Evolutionary conservation across 2,329 filamentous ascomycete species (phyloP).

Genomic region (Diaporthe australafricana): DNA sequence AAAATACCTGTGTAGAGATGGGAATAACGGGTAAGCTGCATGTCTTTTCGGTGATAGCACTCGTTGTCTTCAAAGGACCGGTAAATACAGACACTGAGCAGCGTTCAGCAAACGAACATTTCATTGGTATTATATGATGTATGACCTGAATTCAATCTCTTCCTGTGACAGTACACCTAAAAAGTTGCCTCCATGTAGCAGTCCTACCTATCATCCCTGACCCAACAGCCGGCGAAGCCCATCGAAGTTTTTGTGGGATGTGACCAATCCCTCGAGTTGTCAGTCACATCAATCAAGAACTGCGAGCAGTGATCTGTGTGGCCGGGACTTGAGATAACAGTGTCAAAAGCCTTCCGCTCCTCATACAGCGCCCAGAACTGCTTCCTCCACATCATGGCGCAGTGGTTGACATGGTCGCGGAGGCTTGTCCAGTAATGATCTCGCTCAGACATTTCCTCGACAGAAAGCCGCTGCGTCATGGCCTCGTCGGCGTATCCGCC

Average conservation of each 20-base stretch:
- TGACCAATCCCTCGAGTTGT: constrained; percentile 35
- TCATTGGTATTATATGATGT: too few species aligned
- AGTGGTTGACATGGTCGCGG: constrained; percentile 45
- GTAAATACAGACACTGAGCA: too few species aligned
- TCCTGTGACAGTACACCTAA: neutral
- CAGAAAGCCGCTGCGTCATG: constrained; percentile 39
- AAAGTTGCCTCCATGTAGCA: neutral
- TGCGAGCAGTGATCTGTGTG: constrained; percentile 46
- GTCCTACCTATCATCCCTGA: constrained; percentile 22
- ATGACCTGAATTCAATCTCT: neutral
- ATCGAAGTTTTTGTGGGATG: constrained; percentile 38
- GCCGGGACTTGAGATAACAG: constrained; percentile 40
- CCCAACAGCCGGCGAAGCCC: constrained; percentile 33
- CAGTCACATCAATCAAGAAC: constrained; percentile 43
- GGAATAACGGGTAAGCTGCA: too few species aligned
- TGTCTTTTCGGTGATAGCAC: too few species aligned
- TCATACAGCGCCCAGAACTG: constrained; percentile 43
- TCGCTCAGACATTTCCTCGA: constrained; percentile 41
- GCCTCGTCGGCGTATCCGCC: constrained; percentile 41
- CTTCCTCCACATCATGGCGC: constrained; percentile 44
- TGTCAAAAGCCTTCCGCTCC: constrained; percentile 39
- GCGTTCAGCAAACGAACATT: too few species aligned
- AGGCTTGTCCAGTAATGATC: constrained; percentile 42
- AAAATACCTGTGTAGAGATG: constrained; percentile 40
- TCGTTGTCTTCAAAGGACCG: too few species aligned